Evolutionary conservation across 1,139 yeast genomes (phyloP).

Genomic region (Candida pseudoviswanathii): DNA sequence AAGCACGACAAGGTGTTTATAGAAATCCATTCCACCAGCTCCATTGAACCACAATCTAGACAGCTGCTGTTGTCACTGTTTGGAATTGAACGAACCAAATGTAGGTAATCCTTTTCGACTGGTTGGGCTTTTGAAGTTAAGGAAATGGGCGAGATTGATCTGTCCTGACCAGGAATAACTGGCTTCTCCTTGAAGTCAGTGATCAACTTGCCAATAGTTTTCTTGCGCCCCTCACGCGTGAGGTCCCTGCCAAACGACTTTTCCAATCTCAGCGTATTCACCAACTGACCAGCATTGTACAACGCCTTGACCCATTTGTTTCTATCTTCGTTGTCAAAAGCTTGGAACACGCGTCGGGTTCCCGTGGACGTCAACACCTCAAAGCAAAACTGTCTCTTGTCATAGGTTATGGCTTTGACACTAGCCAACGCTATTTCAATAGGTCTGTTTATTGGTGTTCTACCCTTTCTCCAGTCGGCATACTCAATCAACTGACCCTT

Average conservation of each 20-base stretch:
- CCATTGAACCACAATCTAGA: slow-evolving; percentile 74
- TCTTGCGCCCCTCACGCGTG: slow-evolving; percentile 12
- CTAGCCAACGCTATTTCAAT: slow-evolving; percentile 73
- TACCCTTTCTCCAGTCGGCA: slow-evolving; percentile 80
- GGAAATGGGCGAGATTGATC: slow-evolving; percentile 38
- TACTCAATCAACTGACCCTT: slow-evolving; percentile 71
- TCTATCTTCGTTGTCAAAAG: slow-evolving; percentile 69
- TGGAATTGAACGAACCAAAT: slow-evolving; percentile 44
- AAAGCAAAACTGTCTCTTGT: slow-evolving; percentile 62
- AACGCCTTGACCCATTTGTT: slow-evolving; percentile 67
- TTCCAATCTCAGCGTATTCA: slow-evolving; percentile 30
- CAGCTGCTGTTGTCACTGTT: slow-evolving; percentile 66
- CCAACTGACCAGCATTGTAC: slow-evolving; percentile 51
- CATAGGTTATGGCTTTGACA: slow-evolving; percentile 55
- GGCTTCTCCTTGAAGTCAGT: slow-evolving; percentile 20
- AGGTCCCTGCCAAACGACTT: slow-evolving; percentile 11
- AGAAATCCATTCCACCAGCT: slow-evolving; percentile 86
- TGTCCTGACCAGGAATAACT: slow-evolving; percentile 23
- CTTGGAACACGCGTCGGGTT: slow-evolving; percentile 74
- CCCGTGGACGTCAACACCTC: slow-evolving; percentile 75
- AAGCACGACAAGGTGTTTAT: slow-evolving; percentile 70
- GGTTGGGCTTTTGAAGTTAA: slow-evolving; percentile 28
- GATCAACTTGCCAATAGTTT: slow-evolving; percentile 15
- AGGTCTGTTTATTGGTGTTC: slow-evolving; percentile 64
- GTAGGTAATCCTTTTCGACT: slow-evolving; percentile 32